A percentile compares a stretch with the other conserved stretches of the same genome.
These are phyloP conservation scores for Ceratocystis ficicola DNA, from an alignment of 2,329 filamentous ascomycete genomes.

Conservation along the genomic window DNA sequence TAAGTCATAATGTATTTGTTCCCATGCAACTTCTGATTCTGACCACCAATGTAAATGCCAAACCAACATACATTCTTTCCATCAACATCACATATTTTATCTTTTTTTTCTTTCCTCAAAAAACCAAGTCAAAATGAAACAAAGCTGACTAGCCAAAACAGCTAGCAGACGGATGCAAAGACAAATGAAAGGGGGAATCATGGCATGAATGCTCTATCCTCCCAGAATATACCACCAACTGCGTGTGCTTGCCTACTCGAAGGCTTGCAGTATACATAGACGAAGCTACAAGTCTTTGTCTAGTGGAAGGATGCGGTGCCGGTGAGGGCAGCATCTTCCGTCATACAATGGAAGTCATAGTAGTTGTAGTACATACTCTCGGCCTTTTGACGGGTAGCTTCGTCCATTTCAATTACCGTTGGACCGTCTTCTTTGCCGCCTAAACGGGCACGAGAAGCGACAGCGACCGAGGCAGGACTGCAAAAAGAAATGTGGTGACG, in stretches of 20 bases:
- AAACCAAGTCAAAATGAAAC: conserved; percentile 7
- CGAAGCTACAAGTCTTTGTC: background rate
- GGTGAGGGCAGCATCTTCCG: conserved; percentile 34
- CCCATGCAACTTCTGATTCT: background rate
- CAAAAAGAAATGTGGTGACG: background rate
- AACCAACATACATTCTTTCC: background rate
- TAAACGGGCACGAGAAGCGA: conserved; percentile 31
- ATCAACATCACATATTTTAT: background rate
- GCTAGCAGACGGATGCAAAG: conserved; percentile 16
- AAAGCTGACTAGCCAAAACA: background rate
- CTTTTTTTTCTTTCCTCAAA: background rate
- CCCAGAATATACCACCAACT: background rate
- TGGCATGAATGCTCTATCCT: background rate
- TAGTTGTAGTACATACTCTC: conserved; percentile 41
- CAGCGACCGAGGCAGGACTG: conserved; percentile 38
- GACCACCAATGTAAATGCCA: background rate
- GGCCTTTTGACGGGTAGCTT: conserved; percentile 38
- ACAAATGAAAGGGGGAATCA: conserved; percentile 6
- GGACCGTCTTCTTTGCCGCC: conserved; percentile 38
- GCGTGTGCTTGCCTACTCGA: background rate
- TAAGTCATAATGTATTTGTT: conserved; percentile 2
- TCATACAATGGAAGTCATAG: conserved; percentile 41
- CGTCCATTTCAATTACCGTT: conserved; percentile 37
- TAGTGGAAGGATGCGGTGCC: conserved; percentile 44
- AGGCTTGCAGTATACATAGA: background rate